These are phyloP conservation scores for Dacryopinax primogenitus DNA, from an alignment of 768 basidiomycete genomes.

Conservation along the genomic window DNA sequence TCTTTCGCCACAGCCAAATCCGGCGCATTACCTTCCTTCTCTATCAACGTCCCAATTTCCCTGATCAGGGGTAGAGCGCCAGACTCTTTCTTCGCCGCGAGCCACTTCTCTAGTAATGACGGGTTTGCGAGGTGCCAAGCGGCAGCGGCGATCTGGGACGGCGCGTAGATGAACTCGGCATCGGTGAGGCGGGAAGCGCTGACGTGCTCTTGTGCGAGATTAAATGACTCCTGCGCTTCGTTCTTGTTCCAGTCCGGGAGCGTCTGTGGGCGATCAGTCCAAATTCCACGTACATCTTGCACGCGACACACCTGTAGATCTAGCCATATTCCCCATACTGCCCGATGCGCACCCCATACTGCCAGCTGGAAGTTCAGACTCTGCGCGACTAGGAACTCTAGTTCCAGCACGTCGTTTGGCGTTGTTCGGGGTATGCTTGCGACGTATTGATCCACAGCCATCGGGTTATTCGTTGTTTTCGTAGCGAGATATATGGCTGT, in stretches of 20 bases:
- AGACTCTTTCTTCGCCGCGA: conserved; percentile 20
- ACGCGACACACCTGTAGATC: conserved; percentile 61
- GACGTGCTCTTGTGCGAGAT: conserved; percentile 51
- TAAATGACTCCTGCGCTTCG: conserved; percentile 45
- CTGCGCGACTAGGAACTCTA: conserved; percentile 93
- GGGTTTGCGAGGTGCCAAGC: conserved; percentile 56
- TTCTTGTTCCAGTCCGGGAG: conserved; percentile 41
- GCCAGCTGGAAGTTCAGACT: conserved; percentile 89
- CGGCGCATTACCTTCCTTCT: conserved; percentile 45
- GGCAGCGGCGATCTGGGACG: conserved; percentile 85
- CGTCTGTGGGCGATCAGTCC: conserved; percentile 32
- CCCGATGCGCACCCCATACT: conserved; percentile 80
- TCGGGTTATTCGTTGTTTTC: conserved; percentile 92
- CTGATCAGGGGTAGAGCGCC: conserved; percentile 29
- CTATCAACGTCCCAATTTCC: conserved; percentile 45
- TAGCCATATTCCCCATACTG: conserved; percentile 77
- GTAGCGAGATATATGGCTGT: conserved; percentile 90
- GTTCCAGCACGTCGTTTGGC: conserved; percentile 74
- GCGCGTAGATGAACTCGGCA: conserved; percentile 79
- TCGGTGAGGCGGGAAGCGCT: conserved; percentile 79
- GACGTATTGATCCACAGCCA: conserved; percentile 75
- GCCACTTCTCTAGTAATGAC: conserved; percentile 49
- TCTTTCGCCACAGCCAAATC: conserved; percentile 74
- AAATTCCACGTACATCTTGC: background rate
- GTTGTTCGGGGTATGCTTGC: conserved; percentile 68